Evolutionary conservation across 2,329 filamentous ascomycete species (phyloP), one percentile per base, ranked within the genome.

Genomic region (Fusarium temperatum): DNA sequence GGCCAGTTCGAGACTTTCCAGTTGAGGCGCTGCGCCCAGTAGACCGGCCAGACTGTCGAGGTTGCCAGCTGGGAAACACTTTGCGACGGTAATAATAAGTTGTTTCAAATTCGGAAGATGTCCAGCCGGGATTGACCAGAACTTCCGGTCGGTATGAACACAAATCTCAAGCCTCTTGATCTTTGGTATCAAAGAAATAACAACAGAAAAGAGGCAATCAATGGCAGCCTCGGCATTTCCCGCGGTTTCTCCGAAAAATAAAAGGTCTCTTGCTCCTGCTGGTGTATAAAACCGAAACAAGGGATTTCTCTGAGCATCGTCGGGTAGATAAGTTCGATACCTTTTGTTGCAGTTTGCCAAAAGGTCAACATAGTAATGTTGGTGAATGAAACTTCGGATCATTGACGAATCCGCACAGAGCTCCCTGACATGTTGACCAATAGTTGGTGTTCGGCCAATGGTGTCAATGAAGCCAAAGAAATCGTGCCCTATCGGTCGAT

Each of bases 121-220:
- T 14, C 22, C 48, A 6, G 41, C 8, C 8, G 6, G 28, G 14
- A 14, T 55, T 24, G n/a, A 26, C 20, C 6, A 36, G 24, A 55
- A 41, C 0, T 7, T 12, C n/a, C 20, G 14, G 4, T 28, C 6
- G 5, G 7, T 11, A 0, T 28, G 8, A 2, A 45, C 5, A 14
- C 11, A 22, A 13, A 56, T 15, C 6, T 64, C 47, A 6, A 64
- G 59, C 17, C 24, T 20, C 3, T 1, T 6, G 9, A 66, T 2
- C 14, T 10, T 56, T 0, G 41, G 59, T 26, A 20, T 55, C 2
- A 47, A 22, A 8, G 35, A 64, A 0, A 64, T 8, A 3, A 18
- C 35, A 18, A 36, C 17, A 36, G 3, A 36, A 18, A 36, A 1
- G 8, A 36, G 35, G 15, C 35, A 36, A 36, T 36, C 17, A 36